These are phyloP conservation scores for Glutinoglossum americanum DNA, from an alignment of 495 filamentous ascomycete species.

Conservation along the genomic window DNA sequence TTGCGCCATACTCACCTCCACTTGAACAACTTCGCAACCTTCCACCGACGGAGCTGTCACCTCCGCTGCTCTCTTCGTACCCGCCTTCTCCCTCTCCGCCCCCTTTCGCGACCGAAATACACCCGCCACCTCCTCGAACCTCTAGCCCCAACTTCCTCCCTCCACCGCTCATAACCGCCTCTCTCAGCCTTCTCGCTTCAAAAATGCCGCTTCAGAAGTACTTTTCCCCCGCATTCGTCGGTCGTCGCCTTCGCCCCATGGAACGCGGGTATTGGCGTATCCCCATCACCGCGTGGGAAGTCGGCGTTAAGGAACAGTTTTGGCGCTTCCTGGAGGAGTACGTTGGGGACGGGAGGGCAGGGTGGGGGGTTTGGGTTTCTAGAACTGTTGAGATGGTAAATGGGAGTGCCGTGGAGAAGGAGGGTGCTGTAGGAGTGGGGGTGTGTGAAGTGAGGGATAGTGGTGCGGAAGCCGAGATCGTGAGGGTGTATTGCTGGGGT, in stretches of 20 bases:
- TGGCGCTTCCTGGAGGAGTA: slow-evolving; percentile 42
- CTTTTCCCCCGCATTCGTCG: slow-evolving; percentile 29
- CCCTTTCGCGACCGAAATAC: not conserved
- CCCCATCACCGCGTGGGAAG: slow-evolving; percentile 24
- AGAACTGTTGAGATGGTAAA: not conserved
- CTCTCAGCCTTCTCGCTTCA: not conserved
- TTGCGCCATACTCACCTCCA: no score
- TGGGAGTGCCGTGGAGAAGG: not conserved
- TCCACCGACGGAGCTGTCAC: no score
- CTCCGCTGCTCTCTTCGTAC: not conserved
- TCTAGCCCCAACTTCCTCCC: not conserved
- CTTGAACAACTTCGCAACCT: no score
- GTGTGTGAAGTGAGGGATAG: not conserved
- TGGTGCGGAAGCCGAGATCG: slow-evolving; percentile 5
- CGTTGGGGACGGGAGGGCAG: slow-evolving; percentile 33
- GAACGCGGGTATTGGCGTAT: slow-evolving; percentile 54
- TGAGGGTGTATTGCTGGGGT: slow-evolving; percentile 49
- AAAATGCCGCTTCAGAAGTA: not conserved
- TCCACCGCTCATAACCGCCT: not conserved
- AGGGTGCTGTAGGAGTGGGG: not conserved
- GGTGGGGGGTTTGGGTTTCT: slow-evolving; percentile 42
- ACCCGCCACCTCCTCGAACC: not conserved
- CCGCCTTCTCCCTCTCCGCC: not conserved
- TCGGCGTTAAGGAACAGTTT: slow-evolving; percentile 21
- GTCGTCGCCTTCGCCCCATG: slow-evolving; percentile 26